Evolutionary conservation across 768 basidiomycete species (phyloP).

Genomic region (Xerocomellus amylosporus): DNA sequence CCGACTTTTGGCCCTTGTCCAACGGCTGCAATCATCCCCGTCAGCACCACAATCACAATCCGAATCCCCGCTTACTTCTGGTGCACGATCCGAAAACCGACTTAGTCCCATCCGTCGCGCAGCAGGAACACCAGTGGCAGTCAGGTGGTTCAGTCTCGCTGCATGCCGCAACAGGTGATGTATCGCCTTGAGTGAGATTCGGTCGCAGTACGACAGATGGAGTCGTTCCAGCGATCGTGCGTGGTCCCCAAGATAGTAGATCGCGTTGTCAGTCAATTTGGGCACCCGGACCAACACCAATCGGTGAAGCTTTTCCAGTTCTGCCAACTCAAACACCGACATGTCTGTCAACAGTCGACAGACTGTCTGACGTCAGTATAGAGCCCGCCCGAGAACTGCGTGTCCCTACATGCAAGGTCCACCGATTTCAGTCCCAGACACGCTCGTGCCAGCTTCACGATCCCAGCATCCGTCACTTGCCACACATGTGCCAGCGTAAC

Average conservation of each 20-base stretch:
- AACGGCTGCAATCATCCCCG: constrained; percentile 44
- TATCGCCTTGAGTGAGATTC: constrained; percentile 71
- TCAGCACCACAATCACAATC: constrained; percentile 1
- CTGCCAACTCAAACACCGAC: constrained; percentile 76
- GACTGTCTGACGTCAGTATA: constrained; percentile 44
- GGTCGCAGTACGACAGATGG: constrained; percentile 84
- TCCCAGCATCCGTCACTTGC: constrained; percentile 74
- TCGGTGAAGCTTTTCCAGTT: constrained; percentile 64
- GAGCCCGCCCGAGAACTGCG: constrained; percentile 13
- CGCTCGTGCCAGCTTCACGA: constrained; percentile 63
- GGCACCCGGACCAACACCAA: constrained; percentile 79
- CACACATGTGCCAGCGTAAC: constrained; percentile 78
- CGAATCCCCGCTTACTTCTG: constrained; percentile 43
- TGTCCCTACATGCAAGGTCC: constrained; percentile 77
- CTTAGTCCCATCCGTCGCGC: constrained; percentile 67
- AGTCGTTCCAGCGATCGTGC: constrained; percentile 68
- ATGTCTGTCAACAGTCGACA: constrained; percentile 83
- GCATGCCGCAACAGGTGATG: constrained; percentile 65
- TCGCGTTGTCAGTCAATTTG: constrained; percentile 79
- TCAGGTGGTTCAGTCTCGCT: constrained; percentile 65
- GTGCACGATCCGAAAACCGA: constrained; percentile 73
- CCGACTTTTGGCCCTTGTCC: constrained; percentile 61
- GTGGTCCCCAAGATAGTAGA: constrained; percentile 77
- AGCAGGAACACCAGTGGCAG: constrained; percentile 75
- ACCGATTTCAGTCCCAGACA: constrained; percentile 77